These are phyloP conservation scores for Globisporangium polare DNA, from an alignment of 352 stramenopile genomes.

Conservation along the genomic window DNA sequence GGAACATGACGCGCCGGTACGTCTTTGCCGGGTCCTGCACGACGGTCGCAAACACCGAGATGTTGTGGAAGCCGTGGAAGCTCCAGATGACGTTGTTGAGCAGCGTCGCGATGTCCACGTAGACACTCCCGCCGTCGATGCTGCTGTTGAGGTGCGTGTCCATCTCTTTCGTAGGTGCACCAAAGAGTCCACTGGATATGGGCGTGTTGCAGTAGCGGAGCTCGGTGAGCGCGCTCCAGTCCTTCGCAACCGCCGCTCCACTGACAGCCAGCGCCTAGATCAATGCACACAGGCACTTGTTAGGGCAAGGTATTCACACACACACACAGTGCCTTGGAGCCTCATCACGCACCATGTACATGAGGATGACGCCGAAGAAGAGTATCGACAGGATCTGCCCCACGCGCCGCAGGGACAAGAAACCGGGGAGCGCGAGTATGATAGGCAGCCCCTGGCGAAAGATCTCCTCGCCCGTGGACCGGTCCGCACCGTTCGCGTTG, in stretches of 20 bases:
- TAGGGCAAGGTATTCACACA: not conserved
- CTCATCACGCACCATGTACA: conserved; percentile 31
- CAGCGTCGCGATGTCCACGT: conserved; percentile 22
- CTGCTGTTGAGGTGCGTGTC: not conserved
- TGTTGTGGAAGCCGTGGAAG: conserved; percentile 54
- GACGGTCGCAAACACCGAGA: conserved; percentile 45
- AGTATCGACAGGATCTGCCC: conserved; percentile 27
- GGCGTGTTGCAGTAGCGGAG: conserved; percentile 23
- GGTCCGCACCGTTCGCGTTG: conserved; percentile 8
- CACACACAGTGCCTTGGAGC: not conserved
- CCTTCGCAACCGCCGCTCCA: conserved; percentile 24
- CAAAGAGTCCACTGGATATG: not conserved
- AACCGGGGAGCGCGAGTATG: conserved; percentile 40
- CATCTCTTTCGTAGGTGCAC: not conserved
- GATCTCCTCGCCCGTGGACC: conserved; percentile 37
- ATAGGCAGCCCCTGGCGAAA: conserved; percentile 44
- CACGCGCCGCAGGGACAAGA: conserved; percentile 40
- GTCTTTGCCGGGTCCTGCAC: conserved; percentile 30
- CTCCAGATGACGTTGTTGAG: conserved; percentile 43
- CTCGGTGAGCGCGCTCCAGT: conserved; percentile 35
- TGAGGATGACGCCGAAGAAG: conserved; percentile 29
- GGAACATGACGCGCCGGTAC: conserved; percentile 41
- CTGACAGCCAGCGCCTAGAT: conserved; percentile 32
- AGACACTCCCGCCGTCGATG: not conserved
- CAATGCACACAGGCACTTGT: not conserved